Conservation (phyloP, 768 basidiomycete species). For the Naganishia kalamii region DNA sequence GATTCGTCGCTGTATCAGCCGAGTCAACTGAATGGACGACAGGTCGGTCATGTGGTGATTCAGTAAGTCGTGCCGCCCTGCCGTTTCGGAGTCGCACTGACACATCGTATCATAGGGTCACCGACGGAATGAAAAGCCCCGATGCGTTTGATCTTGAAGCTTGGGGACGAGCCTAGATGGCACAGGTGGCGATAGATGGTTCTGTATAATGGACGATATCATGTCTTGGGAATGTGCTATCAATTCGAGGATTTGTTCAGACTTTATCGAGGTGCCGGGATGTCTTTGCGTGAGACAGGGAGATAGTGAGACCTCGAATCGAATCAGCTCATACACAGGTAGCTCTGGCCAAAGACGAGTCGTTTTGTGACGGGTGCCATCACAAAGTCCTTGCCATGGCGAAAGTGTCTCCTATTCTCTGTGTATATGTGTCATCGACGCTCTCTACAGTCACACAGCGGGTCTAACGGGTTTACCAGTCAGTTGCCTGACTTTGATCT, state of each 20-base stretch:
- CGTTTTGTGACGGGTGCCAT: too few relatives aligned
- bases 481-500: background rate
- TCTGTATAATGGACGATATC: slow-evolving; percentile 12
- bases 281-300: too few relatives aligned
- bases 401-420: too few relatives aligned
- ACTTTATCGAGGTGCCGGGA: too few relatives aligned
- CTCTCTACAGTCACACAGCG: background rate
- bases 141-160: slow-evolving; percentile 19
- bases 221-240: slow-evolving; percentile 7
- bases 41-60: slow-evolving; percentile 40
- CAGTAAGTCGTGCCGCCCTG: slow-evolving; percentile 26
- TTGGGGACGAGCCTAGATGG: background rate
- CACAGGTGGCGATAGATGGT: background rate
- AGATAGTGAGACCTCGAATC: too few relatives aligned
- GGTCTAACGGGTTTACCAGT: background rate
- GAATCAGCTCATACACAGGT: too few relatives aligned
- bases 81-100: background rate
- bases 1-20: slow-evolving; percentile 40
- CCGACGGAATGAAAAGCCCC: slow-evolving; percentile 11
- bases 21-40: slow-evolving; percentile 39
- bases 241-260: too few relatives aligned
- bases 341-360: too few relatives aligned
- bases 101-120: background rate
- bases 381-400: background rate
- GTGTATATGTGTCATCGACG: too few relatives aligned